These are phyloP conservation scores for Xylaria sp. DNA, from an alignment of 2,329 filamentous ascomycete species.

Conservation along the genomic window DNA sequence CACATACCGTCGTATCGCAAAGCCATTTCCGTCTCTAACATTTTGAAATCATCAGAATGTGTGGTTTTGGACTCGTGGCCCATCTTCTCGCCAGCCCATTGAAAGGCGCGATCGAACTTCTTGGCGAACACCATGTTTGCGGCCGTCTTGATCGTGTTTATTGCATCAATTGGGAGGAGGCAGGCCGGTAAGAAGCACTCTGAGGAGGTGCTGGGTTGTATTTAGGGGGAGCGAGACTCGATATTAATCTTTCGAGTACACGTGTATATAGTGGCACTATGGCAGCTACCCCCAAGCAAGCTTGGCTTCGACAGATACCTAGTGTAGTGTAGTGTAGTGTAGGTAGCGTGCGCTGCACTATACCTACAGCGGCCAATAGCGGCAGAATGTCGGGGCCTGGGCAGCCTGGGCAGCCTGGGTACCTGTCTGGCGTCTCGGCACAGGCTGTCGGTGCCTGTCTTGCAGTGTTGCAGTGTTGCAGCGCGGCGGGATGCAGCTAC, in stretches of 20 bases:
- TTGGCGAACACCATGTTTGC: slow-evolving; percentile 67
- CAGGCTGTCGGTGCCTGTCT: slow-evolving; percentile 6
- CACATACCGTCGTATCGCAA: slow-evolving; percentile 81
- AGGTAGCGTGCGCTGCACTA: background rate
- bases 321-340: slow-evolving; percentile 5
- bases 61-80: slow-evolving; percentile 86
- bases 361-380: background rate
- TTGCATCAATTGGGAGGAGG: slow-evolving; percentile 11
- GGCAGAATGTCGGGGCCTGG: too few species aligned
- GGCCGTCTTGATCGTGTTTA: slow-evolving; percentile 8
- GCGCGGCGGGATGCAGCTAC: slow-evolving; percentile 5
- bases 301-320: slow-evolving; percentile 4
- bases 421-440: background rate
- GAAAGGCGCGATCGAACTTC: slow-evolving; percentile 93
- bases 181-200: background rate
- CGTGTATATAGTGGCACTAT: background rate
- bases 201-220: background rate
- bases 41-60: slow-evolving; percentile 89
- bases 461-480: slow-evolving; percentile 9
- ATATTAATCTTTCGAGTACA: slow-evolving; percentile 18
- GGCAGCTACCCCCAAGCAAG: slow-evolving; percentile 2
- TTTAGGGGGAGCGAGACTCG: background rate
- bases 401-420: background rate
- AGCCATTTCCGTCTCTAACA: slow-evolving; percentile 86
- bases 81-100: slow-evolving; percentile 98